Percentiles rank a stretch among this genome's conserved stretches.
Conservation (phyloP, 2,329 filamentous ascomycete genomes). For the Cadophora sp. region DNA sequence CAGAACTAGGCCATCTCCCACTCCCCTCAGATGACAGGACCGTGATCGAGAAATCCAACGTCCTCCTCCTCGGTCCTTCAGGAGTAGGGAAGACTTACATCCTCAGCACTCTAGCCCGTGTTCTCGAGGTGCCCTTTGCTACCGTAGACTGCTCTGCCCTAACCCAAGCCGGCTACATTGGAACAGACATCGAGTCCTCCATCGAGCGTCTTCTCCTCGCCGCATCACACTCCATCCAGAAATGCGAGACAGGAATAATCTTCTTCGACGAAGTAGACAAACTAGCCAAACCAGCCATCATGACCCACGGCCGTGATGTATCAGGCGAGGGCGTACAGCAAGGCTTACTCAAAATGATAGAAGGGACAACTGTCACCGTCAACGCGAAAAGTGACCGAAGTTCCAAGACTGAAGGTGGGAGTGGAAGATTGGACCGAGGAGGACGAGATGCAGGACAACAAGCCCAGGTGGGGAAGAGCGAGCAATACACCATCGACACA, state of each 20-base stretch:
- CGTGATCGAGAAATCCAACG: slow-evolving; percentile 89
- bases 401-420: slow-evolving; percentile 43
- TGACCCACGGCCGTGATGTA: slow-evolving; percentile 83
- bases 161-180: slow-evolving; percentile 96
- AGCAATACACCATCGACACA: slow-evolving; percentile 80
- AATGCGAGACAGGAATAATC: slow-evolving; percentile 90
- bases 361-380: slow-evolving; percentile 91
- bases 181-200: slow-evolving; percentile 95
- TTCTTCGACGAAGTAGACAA: slow-evolving; percentile 98
- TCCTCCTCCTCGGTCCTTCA: slow-evolving; percentile 88
- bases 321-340: slow-evolving; percentile 97
- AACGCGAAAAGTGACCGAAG: slow-evolving; percentile 77
- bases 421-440: slow-evolving; percentile 32
- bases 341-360: slow-evolving; percentile 92
- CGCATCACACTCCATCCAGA: slow-evolving; percentile 84
- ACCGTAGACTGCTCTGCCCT: slow-evolving; percentile 97
- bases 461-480: slow-evolving; percentile 36
- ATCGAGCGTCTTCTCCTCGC: slow-evolving; percentile 90
- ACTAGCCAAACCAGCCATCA: slow-evolving; percentile 84
- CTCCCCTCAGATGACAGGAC: slow-evolving; percentile 33
- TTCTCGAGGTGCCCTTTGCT: slow-evolving; percentile 93
- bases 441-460: slow-evolving; percentile 29
- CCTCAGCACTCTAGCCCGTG: slow-evolving; percentile 80
- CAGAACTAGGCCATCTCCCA: slow-evolving; percentile 33
- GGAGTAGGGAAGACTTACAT: slow-evolving; percentile 98